phyloP scores from a whole-genome alignment of 768 basidiomycete species.

The Rhodotorula paludigena region DNA sequence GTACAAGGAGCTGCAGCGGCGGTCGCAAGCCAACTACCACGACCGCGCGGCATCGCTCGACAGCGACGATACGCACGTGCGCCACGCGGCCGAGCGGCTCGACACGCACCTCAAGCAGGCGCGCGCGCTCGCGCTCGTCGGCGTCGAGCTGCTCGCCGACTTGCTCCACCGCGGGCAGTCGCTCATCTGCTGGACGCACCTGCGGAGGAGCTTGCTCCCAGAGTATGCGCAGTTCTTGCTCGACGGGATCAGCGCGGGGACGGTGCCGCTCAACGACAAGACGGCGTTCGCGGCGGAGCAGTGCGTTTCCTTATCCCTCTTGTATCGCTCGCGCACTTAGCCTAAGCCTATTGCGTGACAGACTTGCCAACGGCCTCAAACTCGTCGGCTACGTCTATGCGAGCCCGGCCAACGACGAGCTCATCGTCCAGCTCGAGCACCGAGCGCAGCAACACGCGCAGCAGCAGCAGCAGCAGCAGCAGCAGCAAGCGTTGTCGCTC shows the following conservation, averaged over 20 bases:
- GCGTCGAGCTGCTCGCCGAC: background rate
- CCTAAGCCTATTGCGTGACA: background rate
- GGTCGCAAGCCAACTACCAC: background rate
- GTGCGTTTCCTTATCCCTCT: background rate
- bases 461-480: too few relatives aligned
- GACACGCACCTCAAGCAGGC: background rate
- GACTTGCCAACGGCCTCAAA: background rate
- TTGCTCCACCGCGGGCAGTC: background rate
- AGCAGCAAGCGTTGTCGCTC: too few relatives aligned
- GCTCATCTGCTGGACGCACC: background rate
- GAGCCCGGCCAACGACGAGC: background rate
- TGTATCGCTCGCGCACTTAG: background rate
- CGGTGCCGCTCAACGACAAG: background rate
- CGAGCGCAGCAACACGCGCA: too few relatives aligned
- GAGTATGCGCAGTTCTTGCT: background rate
- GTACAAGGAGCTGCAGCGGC: background rate
- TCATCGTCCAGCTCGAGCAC: background rate
- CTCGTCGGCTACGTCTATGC: background rate
- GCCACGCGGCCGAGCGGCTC: background rate
- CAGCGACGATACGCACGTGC: background rate
- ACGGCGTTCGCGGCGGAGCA: background rate
- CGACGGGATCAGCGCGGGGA: background rate
- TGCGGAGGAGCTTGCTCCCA: background rate
- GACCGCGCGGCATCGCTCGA: background rate
- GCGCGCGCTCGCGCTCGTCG: background rate